Evolutionary conservation across 2,329 filamentous ascomycete species (phyloP), one percentile per base, ranked within the genome.

Genomic region (Colletotrichum filicis): DNA sequence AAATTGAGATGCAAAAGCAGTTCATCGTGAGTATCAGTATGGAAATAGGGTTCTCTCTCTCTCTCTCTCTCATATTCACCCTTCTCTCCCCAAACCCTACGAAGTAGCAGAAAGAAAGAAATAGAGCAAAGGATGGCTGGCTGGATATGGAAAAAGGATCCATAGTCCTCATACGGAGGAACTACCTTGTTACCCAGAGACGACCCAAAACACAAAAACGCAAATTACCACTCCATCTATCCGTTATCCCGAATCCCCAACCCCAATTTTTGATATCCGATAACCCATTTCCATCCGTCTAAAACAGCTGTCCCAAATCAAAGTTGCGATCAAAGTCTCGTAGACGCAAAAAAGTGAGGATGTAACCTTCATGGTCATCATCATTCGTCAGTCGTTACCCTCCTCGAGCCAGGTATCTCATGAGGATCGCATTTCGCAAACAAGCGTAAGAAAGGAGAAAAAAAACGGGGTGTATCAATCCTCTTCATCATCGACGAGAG

Each of bases 401-500:
- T 19, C 19, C 19, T 11, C 19, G 8, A 49, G 42, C 19, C 42
- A 49, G 42, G 7, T n/a, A n/a, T 22, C 42, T 49, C 42, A 49
- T n/a, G 19, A 19, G 42, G 42, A 16, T 19, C 37, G 37, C 14
- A 42, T 42, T 16, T 70, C 56, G 32, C 57, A 52, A 42, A 26
- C n/a, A 12, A 16, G 24, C 16, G 11, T 11, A 22, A 32, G 19
- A n/a, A 58, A 58, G 8, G 5, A 12, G 1, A n/a, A 42, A n/a
- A n/a, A 32, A 35, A 11, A 19, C 1, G n/a, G 11, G 32, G 53
- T 19, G 19, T 24, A 14, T 67, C 62, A 74, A 4, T 70, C 73
- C 8, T 74, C 61, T n/a, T 70, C 61, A 32, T 49, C 35, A 16
- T 56, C 62, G 12, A 69, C 16, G 6, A 75, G 58, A 12, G 65